Evolutionary conservation across 495 filamentous ascomycete genomes (phyloP).

Genomic region (Penicillium pancosmium): DNA sequence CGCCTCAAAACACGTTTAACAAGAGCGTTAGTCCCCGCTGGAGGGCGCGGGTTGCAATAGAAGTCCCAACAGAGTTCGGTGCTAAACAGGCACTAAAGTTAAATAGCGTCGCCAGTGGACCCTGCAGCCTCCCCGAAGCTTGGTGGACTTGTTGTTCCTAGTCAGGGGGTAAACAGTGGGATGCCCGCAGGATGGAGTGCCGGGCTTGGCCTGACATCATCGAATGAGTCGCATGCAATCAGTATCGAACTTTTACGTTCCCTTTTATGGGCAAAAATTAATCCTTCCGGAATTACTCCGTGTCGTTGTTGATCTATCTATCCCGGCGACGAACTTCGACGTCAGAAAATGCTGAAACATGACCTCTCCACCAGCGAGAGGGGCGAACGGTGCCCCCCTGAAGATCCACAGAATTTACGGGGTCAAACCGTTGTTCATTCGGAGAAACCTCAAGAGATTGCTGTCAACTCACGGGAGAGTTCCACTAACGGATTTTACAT

Average conservation of each 20-base stretch:
- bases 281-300: neutral
- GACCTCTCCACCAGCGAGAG: neutral
- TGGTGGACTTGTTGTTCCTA: neutral
- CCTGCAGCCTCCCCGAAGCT: conserved; percentile 1
- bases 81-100: conserved; percentile 10
- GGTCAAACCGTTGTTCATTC: conserved; percentile 1
- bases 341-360: conserved; percentile 1
- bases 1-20: conserved; percentile 5
- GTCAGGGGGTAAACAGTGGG: neutral
- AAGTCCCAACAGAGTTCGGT: neutral
- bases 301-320: neutral
- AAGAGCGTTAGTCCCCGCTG: conserved; percentile 13
- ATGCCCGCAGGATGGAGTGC: neutral
- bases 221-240: neutral
- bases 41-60: conserved; percentile 17
- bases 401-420: neutral
- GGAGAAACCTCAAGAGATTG: neutral
- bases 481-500: neutral
- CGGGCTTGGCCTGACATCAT: conserved; percentile 3
- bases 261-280: neutral
- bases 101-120: conserved; percentile 20
- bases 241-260: neutral
- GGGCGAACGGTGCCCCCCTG: neutral
- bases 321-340: neutral
- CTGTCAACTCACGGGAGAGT: conserved; percentile 2